Percentiles rank a stretch among this genome's conserved stretches.
phyloP scores from a whole-genome alignment of 2,329 filamentous ascomycete genomes.

The Penicillium sumatraense region DNA sequence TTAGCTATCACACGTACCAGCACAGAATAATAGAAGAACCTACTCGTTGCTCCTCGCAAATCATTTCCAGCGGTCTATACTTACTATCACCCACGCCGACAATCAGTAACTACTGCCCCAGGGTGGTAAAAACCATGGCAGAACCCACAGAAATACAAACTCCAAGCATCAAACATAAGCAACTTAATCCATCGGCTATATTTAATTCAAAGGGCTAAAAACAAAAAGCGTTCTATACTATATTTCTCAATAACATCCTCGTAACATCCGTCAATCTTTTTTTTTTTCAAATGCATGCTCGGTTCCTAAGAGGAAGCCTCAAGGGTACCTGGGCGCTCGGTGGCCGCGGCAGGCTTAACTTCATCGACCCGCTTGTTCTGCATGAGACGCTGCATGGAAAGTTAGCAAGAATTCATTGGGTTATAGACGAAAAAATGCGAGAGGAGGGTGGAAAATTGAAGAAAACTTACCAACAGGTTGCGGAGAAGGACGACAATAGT shows the following conservation, averaged over 20 bases:
- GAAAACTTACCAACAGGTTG: constrained; percentile 78
- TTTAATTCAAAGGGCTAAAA: constrained; percentile 25
- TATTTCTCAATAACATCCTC: constrained; percentile 17
- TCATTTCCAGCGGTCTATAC: no score
- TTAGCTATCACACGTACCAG: no score
- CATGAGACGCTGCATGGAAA: constrained; percentile 41
- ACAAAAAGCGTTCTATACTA: constrained; percentile 25
- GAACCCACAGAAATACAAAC: no score
- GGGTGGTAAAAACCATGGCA: no score
- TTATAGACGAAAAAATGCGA: background rate
- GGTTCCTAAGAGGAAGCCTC: constrained; percentile 35
- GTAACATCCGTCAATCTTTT: constrained; percentile 15
- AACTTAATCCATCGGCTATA: constrained; percentile 5
- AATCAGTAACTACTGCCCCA: no score
- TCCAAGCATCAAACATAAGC: background rate
- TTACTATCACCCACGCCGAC: no score
- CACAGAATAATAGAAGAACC: no score
- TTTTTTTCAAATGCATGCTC: constrained; percentile 1
- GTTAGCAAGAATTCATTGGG: constrained; percentile 19
- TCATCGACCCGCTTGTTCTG: constrained; percentile 48
- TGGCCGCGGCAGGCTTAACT: constrained; percentile 45
- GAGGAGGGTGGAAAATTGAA: background rate
- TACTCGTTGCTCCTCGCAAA: no score
- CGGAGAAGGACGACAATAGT: constrained; percentile 90
- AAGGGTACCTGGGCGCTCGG: constrained; percentile 47